These are phyloP conservation scores for Crotalaria pallida DNA, from an alignment of 306 rosid species.

Conservation along the genomic window DNA sequence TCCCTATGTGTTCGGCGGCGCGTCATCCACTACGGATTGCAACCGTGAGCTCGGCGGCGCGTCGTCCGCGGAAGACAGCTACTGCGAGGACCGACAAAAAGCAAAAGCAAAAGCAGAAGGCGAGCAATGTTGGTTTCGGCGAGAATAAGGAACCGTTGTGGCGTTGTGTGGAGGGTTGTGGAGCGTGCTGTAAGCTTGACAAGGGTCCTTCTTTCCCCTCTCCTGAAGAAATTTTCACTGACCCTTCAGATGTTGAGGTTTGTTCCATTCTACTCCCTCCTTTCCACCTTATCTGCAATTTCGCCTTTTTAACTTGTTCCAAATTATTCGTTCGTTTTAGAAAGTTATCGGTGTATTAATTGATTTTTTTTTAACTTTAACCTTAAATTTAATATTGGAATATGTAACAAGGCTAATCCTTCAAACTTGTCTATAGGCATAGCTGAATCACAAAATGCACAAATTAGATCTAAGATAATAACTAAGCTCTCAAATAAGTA, in stretches of 20 bases:
- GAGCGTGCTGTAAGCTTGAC: conserved; percentile 84
- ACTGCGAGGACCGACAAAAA: conserved; percentile 16
- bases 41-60: conserved; percentile 21
- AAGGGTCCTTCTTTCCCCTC: conserved; percentile 74
- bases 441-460: too few relatives aligned
- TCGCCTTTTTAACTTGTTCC: too few relatives aligned
- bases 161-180: conserved; percentile 85
- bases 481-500: too few relatives aligned
- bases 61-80: conserved; percentile 17
- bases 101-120: conserved; percentile 28
- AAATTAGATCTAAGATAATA: too few relatives aligned
- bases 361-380: too few relatives aligned
- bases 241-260: conserved; percentile 61
- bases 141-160: conserved; percentile 44
- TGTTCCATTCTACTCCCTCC: too few relatives aligned
- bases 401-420: too few relatives aligned
- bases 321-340: too few relatives aligned
- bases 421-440: too few relatives aligned
- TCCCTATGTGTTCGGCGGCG: conserved; percentile 24
- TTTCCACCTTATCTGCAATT: too few relatives aligned
- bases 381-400: too few relatives aligned
- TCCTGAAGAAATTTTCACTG: conserved; percentile 67
- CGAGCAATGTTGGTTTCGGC: conserved; percentile 35
- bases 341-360: too few relatives aligned
- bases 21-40: conserved; percentile 20